Evolutionary conservation across 805 yeast species (phyloP).

Genomic region (Candida schatavii): DNA sequence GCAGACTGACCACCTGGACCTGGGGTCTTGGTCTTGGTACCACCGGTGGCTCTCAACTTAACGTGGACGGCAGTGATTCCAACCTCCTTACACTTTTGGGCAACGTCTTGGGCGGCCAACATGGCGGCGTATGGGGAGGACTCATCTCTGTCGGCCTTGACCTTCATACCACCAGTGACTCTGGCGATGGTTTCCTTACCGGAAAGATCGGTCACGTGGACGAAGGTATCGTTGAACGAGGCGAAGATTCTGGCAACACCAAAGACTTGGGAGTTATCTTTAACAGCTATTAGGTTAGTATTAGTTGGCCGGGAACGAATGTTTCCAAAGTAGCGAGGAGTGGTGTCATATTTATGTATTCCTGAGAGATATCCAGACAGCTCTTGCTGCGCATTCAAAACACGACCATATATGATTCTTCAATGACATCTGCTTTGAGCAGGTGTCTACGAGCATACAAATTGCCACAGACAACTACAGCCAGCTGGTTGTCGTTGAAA

Average conservation of each 20-base stretch:
- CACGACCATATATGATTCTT: too few relatives aligned
- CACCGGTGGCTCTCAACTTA: slow-evolving; percentile 99
- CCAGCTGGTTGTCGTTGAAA: too few relatives aligned
- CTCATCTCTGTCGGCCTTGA: slow-evolving; percentile 99
- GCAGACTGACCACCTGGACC: slow-evolving; percentile 99
- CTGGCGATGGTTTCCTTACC: slow-evolving; percentile 99
- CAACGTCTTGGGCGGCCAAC: slow-evolving; percentile 99
- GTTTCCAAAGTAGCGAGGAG: too few relatives aligned
- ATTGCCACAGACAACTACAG: too few relatives aligned
- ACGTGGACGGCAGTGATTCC: slow-evolving; percentile 99
- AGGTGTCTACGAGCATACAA: too few relatives aligned
- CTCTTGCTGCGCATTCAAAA: too few relatives aligned
- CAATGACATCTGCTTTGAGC: too few relatives aligned
- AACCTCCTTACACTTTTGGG: slow-evolving; percentile 98
- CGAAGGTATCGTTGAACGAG: slow-evolving; percentile 99
- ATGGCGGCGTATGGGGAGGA: slow-evolving; percentile 99
- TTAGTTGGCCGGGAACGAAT: too few relatives aligned
- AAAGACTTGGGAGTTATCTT: slow-evolving; percentile 97
- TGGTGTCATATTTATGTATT: too few relatives aligned
- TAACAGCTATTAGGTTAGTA: too few relatives aligned
- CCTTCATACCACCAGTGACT: slow-evolving; percentile 99
- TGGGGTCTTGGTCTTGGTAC: slow-evolving; percentile 99
- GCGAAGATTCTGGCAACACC: slow-evolving; percentile 99
- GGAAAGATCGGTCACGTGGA: slow-evolving; percentile 97
- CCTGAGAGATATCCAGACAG: too few relatives aligned